Evolutionary conservation across 495 filamentous ascomycete genomes (phyloP).

Genomic region (Friedmanniomyces simplex): DNA sequence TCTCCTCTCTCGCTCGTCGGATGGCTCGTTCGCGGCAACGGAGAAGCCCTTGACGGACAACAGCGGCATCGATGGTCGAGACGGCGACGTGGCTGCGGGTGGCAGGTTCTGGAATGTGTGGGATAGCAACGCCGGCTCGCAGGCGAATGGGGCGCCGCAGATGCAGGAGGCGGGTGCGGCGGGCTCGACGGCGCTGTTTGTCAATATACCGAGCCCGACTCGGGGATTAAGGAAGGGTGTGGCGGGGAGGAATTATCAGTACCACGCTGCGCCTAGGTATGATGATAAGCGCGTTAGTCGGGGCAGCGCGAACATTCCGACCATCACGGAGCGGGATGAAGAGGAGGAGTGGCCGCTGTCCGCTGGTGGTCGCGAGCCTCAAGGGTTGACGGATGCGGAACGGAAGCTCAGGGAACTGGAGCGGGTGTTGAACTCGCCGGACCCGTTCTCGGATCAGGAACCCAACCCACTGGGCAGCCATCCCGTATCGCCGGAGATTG

Average conservation of each 20-base stretch:
- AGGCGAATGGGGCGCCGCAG: neutral
- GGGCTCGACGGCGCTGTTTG: slow-evolving; percentile 40
- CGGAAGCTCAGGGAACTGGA: slow-evolving; percentile 25
- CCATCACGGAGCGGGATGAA: slow-evolving; percentile 65
- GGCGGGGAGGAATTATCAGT: slow-evolving; percentile 31
- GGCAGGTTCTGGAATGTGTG: slow-evolving; percentile 19
- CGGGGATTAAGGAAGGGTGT: slow-evolving; percentile 40
- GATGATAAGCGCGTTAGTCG: slow-evolving; percentile 39
- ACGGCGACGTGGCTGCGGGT: slow-evolving; percentile 6
- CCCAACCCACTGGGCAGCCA: slow-evolving; percentile 25
- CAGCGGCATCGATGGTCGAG: slow-evolving; percentile 12
- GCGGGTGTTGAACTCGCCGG: slow-evolving; percentile 20
- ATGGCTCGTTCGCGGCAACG: slow-evolving; percentile 10
- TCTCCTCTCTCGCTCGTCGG: slow-evolving; percentile 33
- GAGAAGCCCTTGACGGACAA: neutral
- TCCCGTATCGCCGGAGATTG: slow-evolving; percentile 18
- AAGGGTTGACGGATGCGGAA: slow-evolving; percentile 16
- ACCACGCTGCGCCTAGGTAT: slow-evolving; percentile 36
- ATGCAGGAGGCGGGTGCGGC: slow-evolving; percentile 37
- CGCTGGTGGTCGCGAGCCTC: neutral
- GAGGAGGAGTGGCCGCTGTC: slow-evolving; percentile 42
- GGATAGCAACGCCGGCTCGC: slow-evolving; percentile 5
- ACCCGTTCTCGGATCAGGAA: slow-evolving; percentile 26
- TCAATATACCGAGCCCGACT: slow-evolving; percentile 46
- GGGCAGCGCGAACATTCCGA: slow-evolving; percentile 45